Conservation (phyloP, 805 yeast species). For the Candida insectorum region DNA sequence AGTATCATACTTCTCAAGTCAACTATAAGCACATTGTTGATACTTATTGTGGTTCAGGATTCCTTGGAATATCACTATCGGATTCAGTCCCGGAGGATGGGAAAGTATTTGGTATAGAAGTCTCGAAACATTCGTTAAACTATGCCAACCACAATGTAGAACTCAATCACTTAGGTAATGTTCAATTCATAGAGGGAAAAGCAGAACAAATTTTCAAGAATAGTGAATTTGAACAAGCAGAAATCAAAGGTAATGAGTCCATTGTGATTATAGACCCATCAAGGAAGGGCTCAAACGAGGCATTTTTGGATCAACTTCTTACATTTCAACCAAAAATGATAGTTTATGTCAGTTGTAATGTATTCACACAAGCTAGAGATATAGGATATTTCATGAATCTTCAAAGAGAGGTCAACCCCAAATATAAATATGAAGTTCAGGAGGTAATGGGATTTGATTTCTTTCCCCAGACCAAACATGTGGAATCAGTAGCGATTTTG, state of each 20-base stretch:
- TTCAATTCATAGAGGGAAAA: conserved; percentile 34
- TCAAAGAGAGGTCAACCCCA: conserved; percentile 11
- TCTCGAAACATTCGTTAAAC: conserved; percentile 27
- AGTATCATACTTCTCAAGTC: conserved; percentile 14
- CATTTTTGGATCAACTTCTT: conserved; percentile 33
- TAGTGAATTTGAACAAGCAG: conserved; percentile 19
- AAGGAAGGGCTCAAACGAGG: conserved; percentile 36
- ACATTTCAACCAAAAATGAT: conserved; percentile 35
- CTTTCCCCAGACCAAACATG: conserved; percentile 58
- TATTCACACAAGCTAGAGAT: conserved; percentile 45
- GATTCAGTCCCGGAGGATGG: conserved; percentile 23
- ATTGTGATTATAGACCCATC: conserved; percentile 45
- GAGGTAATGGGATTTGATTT: conserved; percentile 41
- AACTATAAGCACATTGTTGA: conserved; percentile 31
- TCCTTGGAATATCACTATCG: conserved; percentile 38
- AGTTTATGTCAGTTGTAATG: conserved; percentile 44
- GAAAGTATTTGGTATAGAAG: conserved; percentile 41
- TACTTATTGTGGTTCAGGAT: conserved; percentile 46
- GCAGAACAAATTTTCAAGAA: conserved; percentile 34
- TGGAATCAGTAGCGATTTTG: conserved; percentile 52
- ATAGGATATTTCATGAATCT: conserved; percentile 25
- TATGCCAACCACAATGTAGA: conserved; percentile 39
- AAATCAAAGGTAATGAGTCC: conserved; percentile 28
- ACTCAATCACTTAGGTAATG: conserved; percentile 31
- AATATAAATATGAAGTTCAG: conserved; percentile 17